Conservation (phyloP, 495 filamentous ascomycete genomes). For the Cudoniella acicularis region DNA sequence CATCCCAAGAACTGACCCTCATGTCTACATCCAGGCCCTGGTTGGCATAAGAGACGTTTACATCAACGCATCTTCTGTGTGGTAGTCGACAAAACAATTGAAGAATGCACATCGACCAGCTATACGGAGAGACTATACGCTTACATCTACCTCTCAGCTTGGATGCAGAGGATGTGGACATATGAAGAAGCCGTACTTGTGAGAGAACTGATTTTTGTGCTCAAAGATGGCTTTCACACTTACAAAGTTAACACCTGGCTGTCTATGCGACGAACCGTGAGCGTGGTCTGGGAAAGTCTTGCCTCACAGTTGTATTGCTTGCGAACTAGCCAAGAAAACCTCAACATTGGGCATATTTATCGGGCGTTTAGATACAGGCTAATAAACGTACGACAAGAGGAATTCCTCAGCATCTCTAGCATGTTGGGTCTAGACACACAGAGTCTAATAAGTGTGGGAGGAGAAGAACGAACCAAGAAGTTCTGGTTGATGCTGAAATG, state of each 20-base stretch:
- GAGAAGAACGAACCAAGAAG: background rate
- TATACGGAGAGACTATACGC: background rate
- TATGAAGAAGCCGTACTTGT: conserved; percentile 1
- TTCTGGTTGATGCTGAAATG: background rate
- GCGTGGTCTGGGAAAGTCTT: background rate
- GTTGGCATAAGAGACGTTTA: conserved; percentile 1
- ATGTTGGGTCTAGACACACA: background rate
- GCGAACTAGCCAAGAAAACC: background rate
- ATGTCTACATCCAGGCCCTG: background rate
- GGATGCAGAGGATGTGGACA: conserved; percentile 1
- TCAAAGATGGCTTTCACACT: background rate
- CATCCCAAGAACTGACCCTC: background rate
- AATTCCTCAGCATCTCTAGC: background rate
- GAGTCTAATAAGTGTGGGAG: background rate
- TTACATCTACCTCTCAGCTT: background rate
- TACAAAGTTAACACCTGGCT: conserved; percentile 1
- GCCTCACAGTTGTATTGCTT: background rate
- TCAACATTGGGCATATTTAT: background rate
- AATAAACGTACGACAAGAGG: background rate
- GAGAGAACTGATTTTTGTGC: background rate
- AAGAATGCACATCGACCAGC: background rate
- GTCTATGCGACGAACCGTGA: background rate
- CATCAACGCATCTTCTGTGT: conserved; percentile 1
- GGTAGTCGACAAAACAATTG: background rate
- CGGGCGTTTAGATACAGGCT: background rate